A percentile compares a stretch with the other conserved stretches of the same genome.
These are phyloP conservation scores for Dentipellis sp. DNA, from an alignment of 768 basidiomycete species.

Conservation along the genomic window DNA sequence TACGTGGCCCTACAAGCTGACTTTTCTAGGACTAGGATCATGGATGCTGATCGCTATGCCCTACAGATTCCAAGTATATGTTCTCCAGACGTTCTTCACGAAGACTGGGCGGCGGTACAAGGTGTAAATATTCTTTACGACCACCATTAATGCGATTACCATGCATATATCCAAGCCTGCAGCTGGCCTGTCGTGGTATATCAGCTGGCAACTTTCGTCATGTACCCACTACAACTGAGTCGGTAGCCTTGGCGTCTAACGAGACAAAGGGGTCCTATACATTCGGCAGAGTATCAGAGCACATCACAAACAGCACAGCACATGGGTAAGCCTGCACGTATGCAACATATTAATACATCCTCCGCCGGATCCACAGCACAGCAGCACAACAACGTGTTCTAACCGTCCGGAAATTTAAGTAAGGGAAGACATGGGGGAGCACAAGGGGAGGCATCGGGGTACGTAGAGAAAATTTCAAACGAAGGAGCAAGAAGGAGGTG, in stretches of 20 bases:
- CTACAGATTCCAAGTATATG: slow-evolving; percentile 75
- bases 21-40: background rate
- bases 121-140: slow-evolving; percentile 39
- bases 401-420: too few relatives aligned
- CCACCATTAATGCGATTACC: background rate
- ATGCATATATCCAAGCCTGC: background rate
- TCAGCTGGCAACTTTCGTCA: too few relatives aligned
- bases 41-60: slow-evolving; percentile 8
- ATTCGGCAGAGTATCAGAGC: background rate
- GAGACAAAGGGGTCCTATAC: background rate
- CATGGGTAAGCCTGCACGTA: background rate
- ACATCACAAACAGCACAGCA: background rate
- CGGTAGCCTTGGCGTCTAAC: too few relatives aligned
- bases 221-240: too few relatives aligned
- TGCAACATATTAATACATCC: background rate
- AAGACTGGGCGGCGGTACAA: slow-evolving; percentile 85
- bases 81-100: slow-evolving; percentile 96
- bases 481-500: background rate
- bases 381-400: too few relatives aligned
- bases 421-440: background rate
- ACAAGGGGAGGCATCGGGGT: background rate
- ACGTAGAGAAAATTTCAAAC: background rate
- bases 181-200: too few relatives aligned
- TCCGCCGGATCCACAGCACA: too few relatives aligned
- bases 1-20: slow-evolving; percentile 32